Base-by-base conservation (phyloP, 78 protist genomes). In the Emiliania huxleyi region DNA sequence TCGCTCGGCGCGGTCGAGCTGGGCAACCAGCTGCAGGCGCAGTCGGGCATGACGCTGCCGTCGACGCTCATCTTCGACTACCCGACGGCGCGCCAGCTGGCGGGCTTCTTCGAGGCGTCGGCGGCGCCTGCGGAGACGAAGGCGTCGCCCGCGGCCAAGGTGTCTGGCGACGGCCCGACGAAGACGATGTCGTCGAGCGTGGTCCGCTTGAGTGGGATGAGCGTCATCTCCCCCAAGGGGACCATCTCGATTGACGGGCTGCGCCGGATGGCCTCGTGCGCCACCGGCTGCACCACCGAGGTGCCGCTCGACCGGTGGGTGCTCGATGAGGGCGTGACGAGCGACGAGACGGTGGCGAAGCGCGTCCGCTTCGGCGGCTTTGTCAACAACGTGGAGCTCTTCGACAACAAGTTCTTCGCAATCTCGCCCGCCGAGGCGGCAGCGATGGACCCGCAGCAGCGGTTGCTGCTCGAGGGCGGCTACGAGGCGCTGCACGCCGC, bases 401-500 rank as follows among this genome's bases (percentile, higher is more conserved):
- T 55, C 55, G 92, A 90, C 92, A 0, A 2, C 26, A 2, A 3
- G 21, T 6, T 15, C 33, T 90, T 62, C 37, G 6, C n/a, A 33
- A 19, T 90, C 87, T 0, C 79, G 25, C 46, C 52, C 23, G 35
- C 25, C 38, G 92, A 90, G 83, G 92, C 83, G 19, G 69, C 56
- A 4, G 3, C 26, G 37, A 90, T 90, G 92, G 92, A 90, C 18
- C 92, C 92, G 29, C 29, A 38, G 79, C 92, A 90, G 55, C 43
- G 92, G 2, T 29, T 90, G 8, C 18, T 90, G 11, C 37, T 62
- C 29, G 92, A 90, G 83, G 19, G 1, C 43, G 25, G 48, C 40
- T 44, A n/a, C 48, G 55, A 38, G 83, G 92, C 92, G 40, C 26
- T 90, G 55, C 75, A 40, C 38, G 0, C 3, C 33, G 43, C 92